A percentile compares a stretch with the other conserved stretches of the same genome.
Evolutionary conservation across 371 early-diverging fungal genomes (phyloP).

Genomic region (Zychaea mexicana): DNA sequence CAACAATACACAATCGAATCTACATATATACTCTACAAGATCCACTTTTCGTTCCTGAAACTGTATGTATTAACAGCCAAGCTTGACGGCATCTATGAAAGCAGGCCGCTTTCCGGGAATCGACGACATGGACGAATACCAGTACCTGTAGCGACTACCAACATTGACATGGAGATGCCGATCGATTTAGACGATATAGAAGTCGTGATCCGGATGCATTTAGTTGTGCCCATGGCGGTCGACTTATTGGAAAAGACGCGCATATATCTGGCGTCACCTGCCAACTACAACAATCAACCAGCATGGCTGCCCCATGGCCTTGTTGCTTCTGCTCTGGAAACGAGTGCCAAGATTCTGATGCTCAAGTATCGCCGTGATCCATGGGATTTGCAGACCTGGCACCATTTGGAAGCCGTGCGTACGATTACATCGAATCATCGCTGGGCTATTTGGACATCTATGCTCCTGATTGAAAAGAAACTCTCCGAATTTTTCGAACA

Average conservation of each 20-base stretch:
- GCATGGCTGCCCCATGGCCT: constrained; percentile 6
- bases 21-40: constrained; percentile 21
- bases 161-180: not conserved
- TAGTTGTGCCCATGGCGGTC: constrained; percentile 4
- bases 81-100: not conserved
- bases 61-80: not conserved
- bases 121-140: not conserved
- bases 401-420: not conserved
- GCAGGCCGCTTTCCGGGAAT: not conserved
- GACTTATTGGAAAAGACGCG: constrained; percentile 3
- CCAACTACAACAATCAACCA: not conserved
- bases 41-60: constrained; percentile 26
- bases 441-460: constrained; percentile 14
- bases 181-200: constrained; percentile 12
- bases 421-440: not conserved
- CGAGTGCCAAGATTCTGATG: constrained; percentile 15
- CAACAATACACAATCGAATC: constrained; percentile 29
- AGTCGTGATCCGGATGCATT: constrained; percentile 9
- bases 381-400: constrained; percentile 5
- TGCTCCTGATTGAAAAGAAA: not conserved
- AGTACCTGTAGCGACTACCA: not conserved
- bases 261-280: not conserved
- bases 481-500: constrained; percentile 7
- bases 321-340: constrained; percentile 12
- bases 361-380: constrained; percentile 18